A percentile compares a stretch with the other conserved stretches of the same genome.
phyloP scores from a whole-genome alignment of 192 early-diverging fungal genomes.

The Gigaspora rosea region DNA sequence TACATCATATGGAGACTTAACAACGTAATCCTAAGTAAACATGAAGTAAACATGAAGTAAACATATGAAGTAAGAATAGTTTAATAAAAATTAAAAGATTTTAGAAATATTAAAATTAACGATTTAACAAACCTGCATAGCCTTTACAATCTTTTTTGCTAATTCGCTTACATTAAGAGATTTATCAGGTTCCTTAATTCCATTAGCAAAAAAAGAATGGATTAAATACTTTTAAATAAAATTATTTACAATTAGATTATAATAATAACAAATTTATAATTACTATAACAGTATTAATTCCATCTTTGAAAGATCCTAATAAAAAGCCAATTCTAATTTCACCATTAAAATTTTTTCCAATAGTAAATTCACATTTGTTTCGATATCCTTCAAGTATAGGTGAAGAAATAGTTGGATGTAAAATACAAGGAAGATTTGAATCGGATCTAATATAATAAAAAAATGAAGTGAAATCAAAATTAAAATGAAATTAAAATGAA shows the following conservation, averaged over 20 bases:
- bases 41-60: not conserved
- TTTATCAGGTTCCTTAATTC: constrained; percentile 37
- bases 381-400: constrained; percentile 64
- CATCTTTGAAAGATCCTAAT: constrained; percentile 65
- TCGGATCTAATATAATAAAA: constrained; percentile 4
- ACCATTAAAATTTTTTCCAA: constrained; percentile 61
- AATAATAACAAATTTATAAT: not conserved
- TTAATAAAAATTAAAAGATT: no score
- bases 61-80: not conserved
- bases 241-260: not conserved
- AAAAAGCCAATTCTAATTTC: constrained; percentile 65
- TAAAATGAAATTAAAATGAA: not conserved
- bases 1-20: constrained; percentile 36
- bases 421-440: constrained; percentile 31
- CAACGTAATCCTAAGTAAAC: constrained; percentile 36
- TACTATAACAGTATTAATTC: constrained; percentile 53
- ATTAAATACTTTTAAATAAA: not conserved
- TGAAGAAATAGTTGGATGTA: constrained; percentile 50
- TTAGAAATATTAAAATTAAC: not conserved
- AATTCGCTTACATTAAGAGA: constrained; percentile 49
- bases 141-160: constrained; percentile 53
- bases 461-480: not conserved
- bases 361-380: constrained; percentile 79
- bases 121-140: constrained; percentile 44
- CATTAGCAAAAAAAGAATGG: not conserved